phyloP scores from a whole-genome alignment of 257 asterid species.

The Gentiana macrophylla region DNA sequence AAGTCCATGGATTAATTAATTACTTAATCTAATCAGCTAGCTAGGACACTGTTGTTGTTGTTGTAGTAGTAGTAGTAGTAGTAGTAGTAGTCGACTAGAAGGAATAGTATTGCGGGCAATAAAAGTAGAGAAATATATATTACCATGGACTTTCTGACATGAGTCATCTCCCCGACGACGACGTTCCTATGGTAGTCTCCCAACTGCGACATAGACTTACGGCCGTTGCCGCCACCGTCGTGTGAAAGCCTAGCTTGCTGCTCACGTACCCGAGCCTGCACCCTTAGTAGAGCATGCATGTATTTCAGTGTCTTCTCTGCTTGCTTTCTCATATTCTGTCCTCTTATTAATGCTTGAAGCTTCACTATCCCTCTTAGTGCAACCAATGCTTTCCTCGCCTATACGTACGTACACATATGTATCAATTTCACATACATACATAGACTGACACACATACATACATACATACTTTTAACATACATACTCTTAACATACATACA shows the following conservation, averaged over 20 bases:
- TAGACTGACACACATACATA: too few species aligned
- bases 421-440: too few species aligned
- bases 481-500: too few species aligned
- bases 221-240: constrained; percentile 49
- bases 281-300: constrained; percentile 88
- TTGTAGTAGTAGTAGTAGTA: too few species aligned
- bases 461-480: too few species aligned
- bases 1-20: too few species aligned
- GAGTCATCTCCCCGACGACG: constrained; percentile 9
- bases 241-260: constrained; percentile 74
- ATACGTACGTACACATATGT: background rate
- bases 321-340: constrained; percentile 83
- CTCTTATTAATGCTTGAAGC: constrained; percentile 86
- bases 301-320: constrained; percentile 81
- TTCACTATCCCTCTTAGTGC: constrained; percentile 88
- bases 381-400: constrained; percentile 85
- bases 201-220: constrained; percentile 73
- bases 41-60: too few species aligned
- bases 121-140: background rate
- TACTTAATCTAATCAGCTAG: too few species aligned
- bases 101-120: background rate
- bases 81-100: background rate
- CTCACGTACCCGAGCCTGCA: constrained; percentile 83
- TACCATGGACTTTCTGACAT: constrained; percentile 53
- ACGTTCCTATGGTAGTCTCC: constrained; percentile 53